A percentile compares a stretch with the other conserved stretches of the same genome.
These are phyloP conservation scores for Agrostemma githago DNA, from an alignment of 148 eudicot species.

Conservation along the genomic window DNA sequence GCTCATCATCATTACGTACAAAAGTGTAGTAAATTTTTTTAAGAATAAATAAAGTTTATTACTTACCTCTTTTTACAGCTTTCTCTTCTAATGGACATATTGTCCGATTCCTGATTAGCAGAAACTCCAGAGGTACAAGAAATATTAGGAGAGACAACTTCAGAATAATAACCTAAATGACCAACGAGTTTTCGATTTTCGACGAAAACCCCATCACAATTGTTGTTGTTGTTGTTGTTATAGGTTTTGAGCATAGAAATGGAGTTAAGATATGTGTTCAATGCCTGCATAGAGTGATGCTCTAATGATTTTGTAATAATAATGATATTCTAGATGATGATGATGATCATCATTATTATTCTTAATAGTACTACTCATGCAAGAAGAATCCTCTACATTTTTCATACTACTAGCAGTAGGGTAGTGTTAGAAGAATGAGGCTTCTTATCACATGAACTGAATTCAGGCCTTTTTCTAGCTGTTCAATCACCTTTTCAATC, in stretches of 20 bases:
- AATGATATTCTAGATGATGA: no score
- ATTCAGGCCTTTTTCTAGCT: slow-evolving; percentile 15
- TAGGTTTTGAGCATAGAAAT: slow-evolving; percentile 14
- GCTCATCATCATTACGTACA: no score
- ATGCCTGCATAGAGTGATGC: slow-evolving; percentile 13
- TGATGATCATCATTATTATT: not conserved
- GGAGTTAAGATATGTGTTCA: slow-evolving; percentile 13
- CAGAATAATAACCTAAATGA: not conserved
- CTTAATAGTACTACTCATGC: not conserved
- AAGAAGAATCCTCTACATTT: slow-evolving; percentile 7
- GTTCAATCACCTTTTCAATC: slow-evolving; percentile 5
- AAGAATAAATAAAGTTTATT: not conserved
- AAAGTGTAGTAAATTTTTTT: no score
- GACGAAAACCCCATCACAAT: not conserved
- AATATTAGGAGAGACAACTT: not conserved
- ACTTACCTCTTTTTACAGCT: slow-evolving; percentile 27
- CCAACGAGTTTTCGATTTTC: slow-evolving; percentile 2
- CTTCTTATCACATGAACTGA: slow-evolving; percentile 13
- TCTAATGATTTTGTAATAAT: not conserved
- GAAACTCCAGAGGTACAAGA: slow-evolving; percentile 8
- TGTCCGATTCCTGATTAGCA: not conserved
- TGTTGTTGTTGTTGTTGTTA: no score
- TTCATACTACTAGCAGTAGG: not conserved
- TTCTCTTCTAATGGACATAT: slow-evolving; percentile 10
- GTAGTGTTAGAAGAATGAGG: not conserved